Evolutionary conservation across 148 eudicot genomes (phyloP), one percentile per base, ranked within the genome.

Genomic region (Rhododendron molle): DNA sequence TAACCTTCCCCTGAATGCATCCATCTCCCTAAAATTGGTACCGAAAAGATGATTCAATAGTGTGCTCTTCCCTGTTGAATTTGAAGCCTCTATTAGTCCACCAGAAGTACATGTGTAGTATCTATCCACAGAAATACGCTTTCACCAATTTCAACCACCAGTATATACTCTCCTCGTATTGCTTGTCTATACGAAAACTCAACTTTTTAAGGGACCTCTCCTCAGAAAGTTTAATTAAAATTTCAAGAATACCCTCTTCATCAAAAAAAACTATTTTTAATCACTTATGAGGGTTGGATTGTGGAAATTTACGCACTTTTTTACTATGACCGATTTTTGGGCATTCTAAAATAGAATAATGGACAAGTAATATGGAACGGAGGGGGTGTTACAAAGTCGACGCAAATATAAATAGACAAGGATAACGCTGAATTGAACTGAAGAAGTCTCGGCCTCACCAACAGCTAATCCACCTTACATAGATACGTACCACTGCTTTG

Each of bases 21-120:
- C 91, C 93, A 91, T 91, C 88, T 91, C 93, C 85, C 86, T 89
- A 71, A 91, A 91, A 84, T 85, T 86, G 60, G 93, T 91, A 72
- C 62, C 36, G 52, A 91, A 91, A 30, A 91, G 89, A 86, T 90
- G 87, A 83, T 91, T 91, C 77, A 91, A 32, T 58, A 91, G 83
- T 28, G 93, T 91, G 86, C 92, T 90, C 85, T 91, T 91, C 86
- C 93, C 93, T 91, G 90, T 47, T 50, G 12, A 74, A 87, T 80
- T 54, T 20, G 62, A 34, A 83, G 5, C 23, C 46, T 16, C 32
- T 50, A 15, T 47, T 8, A 43, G 46, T 56, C 28, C 54, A n/a
- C 26, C 23, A 26, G 38, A 32, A 40, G 13, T 60, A 82, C 12
- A 58, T 36, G 47, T 28, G 62, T 13, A 36, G 28, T 34, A 23